phyloP scores from a whole-genome alignment of 2,329 filamentous ascomycete genomes.

The Venturia oleaginea region DNA sequence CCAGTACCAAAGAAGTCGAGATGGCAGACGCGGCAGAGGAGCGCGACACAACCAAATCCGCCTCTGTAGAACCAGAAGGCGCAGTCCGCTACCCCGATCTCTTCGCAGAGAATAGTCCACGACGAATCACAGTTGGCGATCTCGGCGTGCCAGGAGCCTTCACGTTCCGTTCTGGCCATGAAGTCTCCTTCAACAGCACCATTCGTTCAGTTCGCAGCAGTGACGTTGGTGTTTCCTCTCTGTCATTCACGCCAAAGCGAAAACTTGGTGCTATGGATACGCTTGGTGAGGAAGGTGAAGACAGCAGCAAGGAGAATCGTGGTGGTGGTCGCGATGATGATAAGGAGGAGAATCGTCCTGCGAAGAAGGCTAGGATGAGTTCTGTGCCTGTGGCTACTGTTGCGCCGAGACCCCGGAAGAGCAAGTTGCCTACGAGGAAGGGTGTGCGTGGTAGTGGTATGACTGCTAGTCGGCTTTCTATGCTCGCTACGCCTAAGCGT shows the following conservation, averaged over 20 bases:
- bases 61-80: conserved; percentile 19
- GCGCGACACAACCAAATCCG: conserved; percentile 24
- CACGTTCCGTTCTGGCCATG: conserved; percentile 39
- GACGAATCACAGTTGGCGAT: conserved; percentile 16
- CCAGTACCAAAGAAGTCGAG: conserved; percentile 47
- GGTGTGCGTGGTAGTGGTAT: conserved; percentile 24
- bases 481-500: conserved; percentile 30
- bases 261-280: conserved; percentile 9
- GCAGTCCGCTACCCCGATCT: conserved; percentile 31
- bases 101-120: conserved; percentile 18
- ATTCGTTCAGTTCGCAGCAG: conserved; percentile 38
- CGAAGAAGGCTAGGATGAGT: conserved; percentile 15
- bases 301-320: conserved; percentile 12
- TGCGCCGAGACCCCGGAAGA: background rate
- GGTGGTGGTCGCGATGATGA: background rate
- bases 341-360: conserved; percentile 17
- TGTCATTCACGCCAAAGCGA: conserved; percentile 22
- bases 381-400: conserved; percentile 6
- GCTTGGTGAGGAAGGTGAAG: conserved; percentile 10
- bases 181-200: conserved; percentile 33
- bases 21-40: conserved; percentile 18
- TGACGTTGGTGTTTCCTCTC: conserved; percentile 24
- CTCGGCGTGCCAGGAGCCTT: conserved; percentile 33
- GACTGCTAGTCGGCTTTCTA: conserved; percentile 29
- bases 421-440: conserved; percentile 12